phyloP scores from a whole-genome alignment of 2,329 filamentous ascomycete species.

The Amesomyces nigricolor region DNA sequence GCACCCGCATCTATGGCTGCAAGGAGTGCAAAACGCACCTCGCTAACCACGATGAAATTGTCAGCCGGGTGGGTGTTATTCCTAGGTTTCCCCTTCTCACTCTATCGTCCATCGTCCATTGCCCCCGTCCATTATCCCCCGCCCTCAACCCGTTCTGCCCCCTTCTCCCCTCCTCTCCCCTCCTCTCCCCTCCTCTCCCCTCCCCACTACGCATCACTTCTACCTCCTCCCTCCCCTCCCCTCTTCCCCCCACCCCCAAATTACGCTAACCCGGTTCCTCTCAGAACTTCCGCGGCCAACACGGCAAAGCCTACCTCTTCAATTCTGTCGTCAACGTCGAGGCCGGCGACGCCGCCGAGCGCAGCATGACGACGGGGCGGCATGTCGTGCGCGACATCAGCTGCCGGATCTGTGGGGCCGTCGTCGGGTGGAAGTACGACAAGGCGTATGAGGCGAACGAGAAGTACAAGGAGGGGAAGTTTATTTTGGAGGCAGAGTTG shows the following conservation, averaged over 20 bases:
- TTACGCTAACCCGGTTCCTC: no score
- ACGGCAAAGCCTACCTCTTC: constrained; percentile 97
- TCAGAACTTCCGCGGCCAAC: constrained; percentile 99
- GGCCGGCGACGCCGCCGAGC: constrained; percentile 77
- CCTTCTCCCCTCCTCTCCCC: no score
- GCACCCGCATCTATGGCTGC: constrained; percentile 84
- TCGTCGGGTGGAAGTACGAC: constrained; percentile 98
- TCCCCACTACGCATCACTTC: no score
- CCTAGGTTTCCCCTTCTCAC: background rate
- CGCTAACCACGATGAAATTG: constrained; percentile 91
- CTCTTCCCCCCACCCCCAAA: no score
- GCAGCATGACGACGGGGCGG: constrained; percentile 95
- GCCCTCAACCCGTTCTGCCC: no score
- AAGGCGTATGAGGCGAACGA: constrained; percentile 87
- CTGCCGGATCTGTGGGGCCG: constrained; percentile 85
- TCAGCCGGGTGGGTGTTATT: constrained; percentile 66
- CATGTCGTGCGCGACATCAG: constrained; percentile 91
- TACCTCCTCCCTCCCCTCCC: no score
- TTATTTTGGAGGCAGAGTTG: constrained; percentile 88
- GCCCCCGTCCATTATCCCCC: no score
- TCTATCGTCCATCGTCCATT: background rate
- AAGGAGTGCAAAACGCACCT: constrained; percentile 94
- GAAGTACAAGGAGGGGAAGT: constrained; percentile 99
- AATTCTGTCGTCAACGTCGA: constrained; percentile 88
- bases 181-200: no score